Evolutionary conservation across 2,329 filamentous ascomycete genomes (phyloP).

Genomic region (Colletotrichum sublineola): DNA sequence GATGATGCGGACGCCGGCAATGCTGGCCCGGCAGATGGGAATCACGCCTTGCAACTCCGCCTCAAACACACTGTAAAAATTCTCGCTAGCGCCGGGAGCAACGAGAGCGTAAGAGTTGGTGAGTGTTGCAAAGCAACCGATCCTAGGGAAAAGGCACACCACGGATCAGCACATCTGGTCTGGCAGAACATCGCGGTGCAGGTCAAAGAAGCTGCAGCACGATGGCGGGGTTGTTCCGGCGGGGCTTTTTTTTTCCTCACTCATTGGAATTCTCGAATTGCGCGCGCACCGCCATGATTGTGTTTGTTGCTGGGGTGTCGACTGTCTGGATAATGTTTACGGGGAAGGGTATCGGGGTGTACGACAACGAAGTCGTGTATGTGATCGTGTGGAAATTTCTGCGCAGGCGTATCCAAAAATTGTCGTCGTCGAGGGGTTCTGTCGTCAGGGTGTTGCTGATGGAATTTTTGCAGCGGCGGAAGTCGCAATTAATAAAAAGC

Average conservation of each 20-base stretch:
- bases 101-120: constrained; percentile 98
- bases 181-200: constrained; percentile 33
- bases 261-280: constrained; percentile 94
- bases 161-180: constrained; percentile 43
- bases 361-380: constrained; percentile 1
- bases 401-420: neutral
- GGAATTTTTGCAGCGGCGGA: constrained; percentile 42
- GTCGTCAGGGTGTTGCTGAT: constrained; percentile 33
- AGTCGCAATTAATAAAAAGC: constrained; percentile 42
- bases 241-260: constrained; percentile 63
- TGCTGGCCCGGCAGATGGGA: constrained; percentile 95
- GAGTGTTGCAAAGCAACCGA: constrained; percentile 96
- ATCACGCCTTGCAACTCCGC: constrained; percentile 97
- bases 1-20: constrained; percentile 95
- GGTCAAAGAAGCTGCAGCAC: constrained; percentile 37
- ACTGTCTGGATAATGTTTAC: constrained; percentile 1
- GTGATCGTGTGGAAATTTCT: neutral
- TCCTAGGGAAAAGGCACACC: constrained; percentile 65
- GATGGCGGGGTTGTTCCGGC: constrained; percentile 45
- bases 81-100: constrained; percentile 94
- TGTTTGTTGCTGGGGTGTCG: constrained; percentile 23
- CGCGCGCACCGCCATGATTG: constrained; percentile 75
- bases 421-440: constrained; percentile 20
- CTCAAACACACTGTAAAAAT: constrained; percentile 99
- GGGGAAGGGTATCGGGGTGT: neutral